Evolutionary conservation across 768 basidiomycete genomes (phyloP).

Genomic region (Boletus fagicola): DNA sequence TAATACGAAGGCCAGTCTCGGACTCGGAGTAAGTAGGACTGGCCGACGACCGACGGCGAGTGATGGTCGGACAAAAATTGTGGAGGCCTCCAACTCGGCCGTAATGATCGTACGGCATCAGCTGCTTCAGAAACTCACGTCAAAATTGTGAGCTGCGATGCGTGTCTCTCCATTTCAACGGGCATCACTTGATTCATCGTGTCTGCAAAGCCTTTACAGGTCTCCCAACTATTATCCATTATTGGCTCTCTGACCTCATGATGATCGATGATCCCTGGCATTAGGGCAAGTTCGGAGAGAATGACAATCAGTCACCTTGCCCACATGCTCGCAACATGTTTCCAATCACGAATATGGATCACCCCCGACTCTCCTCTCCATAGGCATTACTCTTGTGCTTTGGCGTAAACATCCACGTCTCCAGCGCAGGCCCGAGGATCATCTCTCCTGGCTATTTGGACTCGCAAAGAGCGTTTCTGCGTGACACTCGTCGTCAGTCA

Average conservation of each 20-base stretch:
- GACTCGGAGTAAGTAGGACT: no score
- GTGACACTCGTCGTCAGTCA: background rate
- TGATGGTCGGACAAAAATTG: no score
- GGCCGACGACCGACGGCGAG: no score
- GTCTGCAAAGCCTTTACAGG: background rate
- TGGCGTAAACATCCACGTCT: slow-evolving; percentile 80
- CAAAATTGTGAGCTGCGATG: background rate
- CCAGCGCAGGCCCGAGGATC: slow-evolving; percentile 87
- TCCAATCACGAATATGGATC: background rate
- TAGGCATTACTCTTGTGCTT: slow-evolving; percentile 93
- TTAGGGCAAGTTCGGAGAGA: background rate
- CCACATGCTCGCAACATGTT: background rate
- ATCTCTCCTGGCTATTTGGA: slow-evolving; percentile 81
- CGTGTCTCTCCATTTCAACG: background rate
- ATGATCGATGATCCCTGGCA: background rate
- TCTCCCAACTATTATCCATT: background rate
- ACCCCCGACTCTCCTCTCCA: slow-evolving; percentile 63
- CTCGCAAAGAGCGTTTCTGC: slow-evolving; percentile 84
- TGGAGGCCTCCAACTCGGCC: slow-evolving; percentile 13
- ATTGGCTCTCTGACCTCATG: background rate
- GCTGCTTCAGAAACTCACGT: no score
- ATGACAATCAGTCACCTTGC: background rate
- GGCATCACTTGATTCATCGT: background rate
- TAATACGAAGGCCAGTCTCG: no score
- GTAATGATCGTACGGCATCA: no score